These are phyloP conservation scores for Pezicula rhizophila DNA, from an alignment of 2,329 filamentous ascomycete species.

Conservation along the genomic window DNA sequence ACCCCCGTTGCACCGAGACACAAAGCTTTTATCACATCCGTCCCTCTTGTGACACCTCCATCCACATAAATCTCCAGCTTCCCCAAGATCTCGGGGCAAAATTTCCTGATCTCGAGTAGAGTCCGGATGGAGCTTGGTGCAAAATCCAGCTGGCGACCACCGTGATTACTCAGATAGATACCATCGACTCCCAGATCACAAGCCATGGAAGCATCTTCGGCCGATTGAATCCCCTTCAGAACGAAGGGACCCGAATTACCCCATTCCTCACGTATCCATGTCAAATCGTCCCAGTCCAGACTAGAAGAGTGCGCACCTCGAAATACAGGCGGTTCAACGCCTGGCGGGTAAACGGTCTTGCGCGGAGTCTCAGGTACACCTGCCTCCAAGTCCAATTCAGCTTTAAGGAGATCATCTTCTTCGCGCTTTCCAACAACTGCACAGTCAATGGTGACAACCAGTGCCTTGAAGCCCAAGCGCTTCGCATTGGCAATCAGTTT, in stretches of 20 bases:
- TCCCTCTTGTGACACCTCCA: conserved; percentile 54
- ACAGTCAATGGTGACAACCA: conserved; percentile 51
- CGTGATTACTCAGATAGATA: conserved; percentile 52
- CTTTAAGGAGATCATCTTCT: conserved; percentile 33
- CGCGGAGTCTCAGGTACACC: too few species aligned
- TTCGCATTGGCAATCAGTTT: conserved; percentile 38
- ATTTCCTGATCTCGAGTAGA: conserved; percentile 53
- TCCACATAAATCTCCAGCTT: conserved; percentile 55
- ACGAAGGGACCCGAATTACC: conserved; percentile 17
- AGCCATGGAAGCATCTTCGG: conserved; percentile 47
- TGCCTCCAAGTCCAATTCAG: too few species aligned
- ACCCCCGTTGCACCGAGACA: conserved; percentile 57
- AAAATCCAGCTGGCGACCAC: conserved; percentile 46
- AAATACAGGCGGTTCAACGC: conserved; percentile 46
- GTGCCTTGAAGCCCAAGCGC: conserved; percentile 37
- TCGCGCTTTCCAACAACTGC: conserved; percentile 48
- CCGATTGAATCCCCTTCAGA: conserved; percentile 64
- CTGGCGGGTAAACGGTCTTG: conserved; percentile 44
- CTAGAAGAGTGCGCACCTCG: too few species aligned
- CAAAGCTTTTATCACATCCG: conserved; percentile 59
- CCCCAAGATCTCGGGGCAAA: conserved; percentile 51
- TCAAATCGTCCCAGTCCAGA: conserved; percentile 46
- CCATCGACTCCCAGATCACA: conserved; percentile 44
- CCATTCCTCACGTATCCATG: conserved; percentile 48
- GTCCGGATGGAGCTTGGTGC: conserved; percentile 47